Conservation (phyloP, 108 stramenopile species). For the Cyclotella cryptica region DNA sequence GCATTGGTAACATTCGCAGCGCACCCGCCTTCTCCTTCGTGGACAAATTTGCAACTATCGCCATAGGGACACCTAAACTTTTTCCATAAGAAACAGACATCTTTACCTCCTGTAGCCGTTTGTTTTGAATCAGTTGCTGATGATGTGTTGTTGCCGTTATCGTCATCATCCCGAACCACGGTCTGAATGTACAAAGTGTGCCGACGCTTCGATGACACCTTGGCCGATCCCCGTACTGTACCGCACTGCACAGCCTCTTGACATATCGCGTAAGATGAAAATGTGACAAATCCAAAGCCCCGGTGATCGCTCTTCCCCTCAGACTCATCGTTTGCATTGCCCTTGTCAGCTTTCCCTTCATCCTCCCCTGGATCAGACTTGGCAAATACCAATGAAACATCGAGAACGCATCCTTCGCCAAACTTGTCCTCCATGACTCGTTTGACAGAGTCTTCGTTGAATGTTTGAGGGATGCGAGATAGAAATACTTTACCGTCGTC, state of each 20-base stretch:
- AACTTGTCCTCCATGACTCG: conserved; percentile 58
- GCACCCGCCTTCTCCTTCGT: conserved; percentile 75
- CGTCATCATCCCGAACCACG: conserved; percentile 40
- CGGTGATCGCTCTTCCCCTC: conserved; percentile 51
- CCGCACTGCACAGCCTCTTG: conserved; percentile 53
- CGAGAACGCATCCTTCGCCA: conserved; percentile 46
- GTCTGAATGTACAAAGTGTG: conserved; percentile 72
- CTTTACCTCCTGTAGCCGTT: conserved; percentile 14
- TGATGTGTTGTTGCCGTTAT: background rate
- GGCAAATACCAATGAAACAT: conserved; percentile 57
- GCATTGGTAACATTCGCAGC: conserved; percentile 10
- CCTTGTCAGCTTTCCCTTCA: background rate
- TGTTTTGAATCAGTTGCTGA: background rate
- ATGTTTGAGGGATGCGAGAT: conserved; percentile 74
- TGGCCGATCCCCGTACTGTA: conserved; percentile 67
- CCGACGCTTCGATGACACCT: conserved; percentile 56
- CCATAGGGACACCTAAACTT: conserved; percentile 77
- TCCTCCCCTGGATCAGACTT: conserved; percentile 21
- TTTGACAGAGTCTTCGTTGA: conserved; percentile 61
- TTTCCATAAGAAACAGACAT: conserved; percentile 73
- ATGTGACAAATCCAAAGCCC: conserved; percentile 81
- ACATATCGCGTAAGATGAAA: conserved; percentile 25
- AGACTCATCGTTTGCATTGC: conserved; percentile 11
- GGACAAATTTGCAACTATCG: conserved; percentile 74
- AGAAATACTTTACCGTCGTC: conserved; percentile 69